These are phyloP conservation scores for Colletotrichum falcatum DNA, from an alignment of 2,329 filamentous ascomycete genomes.

Conservation along the genomic window DNA sequence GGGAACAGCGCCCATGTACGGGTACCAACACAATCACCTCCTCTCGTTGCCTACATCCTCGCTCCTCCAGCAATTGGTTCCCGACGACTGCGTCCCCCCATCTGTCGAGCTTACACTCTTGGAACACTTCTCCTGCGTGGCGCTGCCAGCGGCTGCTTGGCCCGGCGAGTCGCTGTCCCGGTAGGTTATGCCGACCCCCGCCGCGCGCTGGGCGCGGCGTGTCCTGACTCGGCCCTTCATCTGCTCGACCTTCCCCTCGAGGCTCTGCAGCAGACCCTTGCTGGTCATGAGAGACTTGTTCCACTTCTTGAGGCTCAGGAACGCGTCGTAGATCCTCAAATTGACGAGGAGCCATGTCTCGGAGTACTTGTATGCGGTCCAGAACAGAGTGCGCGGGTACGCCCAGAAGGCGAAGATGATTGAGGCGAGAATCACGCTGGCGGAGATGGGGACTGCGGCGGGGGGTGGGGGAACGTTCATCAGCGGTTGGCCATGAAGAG, in stretches of 20 bases:
- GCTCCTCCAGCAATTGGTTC: background rate
- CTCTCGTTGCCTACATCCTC: no score
- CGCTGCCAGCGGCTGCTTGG: background rate
- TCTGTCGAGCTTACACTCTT: background rate
- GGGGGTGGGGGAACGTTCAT: no score
- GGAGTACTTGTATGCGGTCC: background rate
- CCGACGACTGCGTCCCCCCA: background rate
- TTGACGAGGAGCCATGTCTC: constrained; percentile 1
- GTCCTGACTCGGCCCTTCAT: constrained; percentile 8
- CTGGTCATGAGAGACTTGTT: background rate
- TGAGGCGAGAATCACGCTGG: constrained; percentile 41
- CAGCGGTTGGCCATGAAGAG: background rate
- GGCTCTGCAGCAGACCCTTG: background rate
- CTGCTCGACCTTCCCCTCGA: background rate
- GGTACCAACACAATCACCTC: no score
- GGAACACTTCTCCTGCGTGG: background rate
- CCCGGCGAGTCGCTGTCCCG: background rate
- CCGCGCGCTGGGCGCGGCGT: no score
- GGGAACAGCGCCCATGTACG: no score
- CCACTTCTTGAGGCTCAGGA: background rate
- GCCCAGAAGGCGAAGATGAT: constrained; percentile 39
- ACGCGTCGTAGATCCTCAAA: background rate
- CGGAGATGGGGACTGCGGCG: constrained; percentile 39
- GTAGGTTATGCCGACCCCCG: background rate
- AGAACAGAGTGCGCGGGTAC: constrained; percentile 10